Conservation (phyloP, 179 eudicot genomes). For the Sideroxylon spinosum region DNA sequence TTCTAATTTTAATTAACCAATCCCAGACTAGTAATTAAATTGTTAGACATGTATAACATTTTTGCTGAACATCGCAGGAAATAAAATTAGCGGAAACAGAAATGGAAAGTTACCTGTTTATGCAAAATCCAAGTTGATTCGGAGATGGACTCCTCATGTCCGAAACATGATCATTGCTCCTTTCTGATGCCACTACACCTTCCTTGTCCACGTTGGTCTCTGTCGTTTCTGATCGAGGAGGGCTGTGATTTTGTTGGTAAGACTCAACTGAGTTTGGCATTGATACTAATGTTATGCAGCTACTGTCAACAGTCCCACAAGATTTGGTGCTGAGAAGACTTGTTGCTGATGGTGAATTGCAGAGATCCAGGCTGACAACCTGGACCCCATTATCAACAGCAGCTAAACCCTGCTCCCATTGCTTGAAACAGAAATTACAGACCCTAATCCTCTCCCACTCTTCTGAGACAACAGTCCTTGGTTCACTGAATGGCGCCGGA, state of each 20-base stretch:
- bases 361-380: conserved; percentile 32
- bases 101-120: conserved; percentile 53
- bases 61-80: background rate
- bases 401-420: conserved; percentile 61
- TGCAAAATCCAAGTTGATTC: conserved; percentile 37
- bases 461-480: conserved; percentile 32
- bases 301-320: conserved; percentile 55
- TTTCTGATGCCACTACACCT: conserved; percentile 39
- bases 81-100: conserved; percentile 13
- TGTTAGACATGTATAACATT: conserved; percentile 13
- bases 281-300: conserved; percentile 62
- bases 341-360: conserved; percentile 46
- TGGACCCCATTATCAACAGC: conserved; percentile 38
- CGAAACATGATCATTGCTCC: conserved; percentile 31
- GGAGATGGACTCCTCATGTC: conserved; percentile 41
- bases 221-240: conserved; percentile 54
- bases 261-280: conserved; percentile 48
- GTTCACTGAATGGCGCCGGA: conserved; percentile 46
- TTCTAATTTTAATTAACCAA: background rate
- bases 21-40: background rate
- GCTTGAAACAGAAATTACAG: conserved; percentile 87
- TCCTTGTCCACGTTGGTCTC: conserved; percentile 41
- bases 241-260: conserved; percentile 50
- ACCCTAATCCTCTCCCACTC: conserved; percentile 78
- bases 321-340: conserved; percentile 66